A percentile compares a stretch with the other conserved stretches of the same genome.
phyloP scores from a whole-genome alignment of 106 monocot genomes.

The Phalaenopsis aphrodite region DNA sequence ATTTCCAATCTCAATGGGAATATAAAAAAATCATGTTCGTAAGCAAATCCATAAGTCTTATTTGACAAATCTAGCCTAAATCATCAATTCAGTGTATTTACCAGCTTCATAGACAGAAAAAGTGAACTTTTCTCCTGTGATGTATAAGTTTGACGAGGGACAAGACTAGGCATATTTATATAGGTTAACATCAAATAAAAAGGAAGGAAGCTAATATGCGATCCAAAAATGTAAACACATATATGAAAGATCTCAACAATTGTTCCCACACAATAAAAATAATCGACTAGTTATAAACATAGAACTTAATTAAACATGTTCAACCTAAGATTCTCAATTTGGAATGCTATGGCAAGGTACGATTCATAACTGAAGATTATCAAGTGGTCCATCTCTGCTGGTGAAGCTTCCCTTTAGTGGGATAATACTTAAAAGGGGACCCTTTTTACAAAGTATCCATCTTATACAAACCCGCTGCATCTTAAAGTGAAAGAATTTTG shows the following conservation, averaged over 20 bases:
- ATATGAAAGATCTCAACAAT: background rate
- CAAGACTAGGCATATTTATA: background rate
- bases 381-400: background rate
- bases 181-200: background rate
- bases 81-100: background rate
- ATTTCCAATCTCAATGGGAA: background rate
- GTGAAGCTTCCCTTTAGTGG: background rate
- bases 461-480: no score
- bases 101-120: background rate
- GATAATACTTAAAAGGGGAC: background rate
- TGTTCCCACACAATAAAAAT: background rate
- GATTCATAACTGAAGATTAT: background rate
- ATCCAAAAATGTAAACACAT: background rate
- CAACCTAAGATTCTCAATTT: background rate
- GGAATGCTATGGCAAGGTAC: background rate
- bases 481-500: no score
- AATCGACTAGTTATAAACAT: background rate
- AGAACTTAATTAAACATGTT: background rate
- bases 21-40: background rate
- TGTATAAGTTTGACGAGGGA: background rate
- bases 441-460: no score
- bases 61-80: background rate
- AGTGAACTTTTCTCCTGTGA: background rate
- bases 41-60: background rate
- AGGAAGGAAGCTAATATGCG: background rate